These are phyloP conservation scores for Fusarium oligoseptatum DNA, from an alignment of 2,329 filamentous ascomycete species.

Conservation along the genomic window DNA sequence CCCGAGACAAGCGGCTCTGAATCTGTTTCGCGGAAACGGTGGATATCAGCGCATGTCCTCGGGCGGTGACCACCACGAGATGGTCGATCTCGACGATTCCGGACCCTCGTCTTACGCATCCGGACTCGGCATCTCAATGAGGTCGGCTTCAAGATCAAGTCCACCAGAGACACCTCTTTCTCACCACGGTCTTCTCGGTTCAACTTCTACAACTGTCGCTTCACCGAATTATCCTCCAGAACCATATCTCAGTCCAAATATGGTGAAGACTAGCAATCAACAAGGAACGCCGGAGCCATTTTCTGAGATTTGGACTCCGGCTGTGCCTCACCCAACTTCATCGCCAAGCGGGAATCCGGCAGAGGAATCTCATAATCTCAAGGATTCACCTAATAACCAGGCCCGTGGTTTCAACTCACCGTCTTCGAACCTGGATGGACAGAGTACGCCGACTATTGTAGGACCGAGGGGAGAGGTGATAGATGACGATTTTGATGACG, in stretches of 20 bases:
- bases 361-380: constrained; percentile 4
- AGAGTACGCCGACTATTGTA: constrained; percentile 20
- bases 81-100: constrained; percentile 31
- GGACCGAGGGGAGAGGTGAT: constrained; percentile 28
- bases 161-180: constrained; percentile 42
- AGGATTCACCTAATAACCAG: constrained; percentile 14
- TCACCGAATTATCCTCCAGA: constrained; percentile 14
- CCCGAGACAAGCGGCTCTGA: constrained; percentile 27
- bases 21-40: constrained; percentile 35
- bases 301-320: constrained; percentile 40
- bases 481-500: constrained; percentile 47
- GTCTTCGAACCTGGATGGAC: constrained; percentile 3
- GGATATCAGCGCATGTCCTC: constrained; percentile 41
- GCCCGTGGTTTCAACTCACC: constrained; percentile 7
- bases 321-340: constrained; percentile 33
- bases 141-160: constrained; percentile 18
- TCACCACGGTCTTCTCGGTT: constrained; percentile 32
- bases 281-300: constrained; percentile 32
- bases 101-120: constrained; percentile 15
- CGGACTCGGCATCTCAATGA: constrained; percentile 38
- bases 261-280: neutral
- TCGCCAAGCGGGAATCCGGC: neutral
- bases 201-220: constrained; percentile 2
- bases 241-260: constrained; percentile 27
- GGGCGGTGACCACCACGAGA: constrained; percentile 35